Base-by-base conservation (phyloP, 2,329 filamentous ascomycete species). In the Exophiala dermatitidis region DNA sequence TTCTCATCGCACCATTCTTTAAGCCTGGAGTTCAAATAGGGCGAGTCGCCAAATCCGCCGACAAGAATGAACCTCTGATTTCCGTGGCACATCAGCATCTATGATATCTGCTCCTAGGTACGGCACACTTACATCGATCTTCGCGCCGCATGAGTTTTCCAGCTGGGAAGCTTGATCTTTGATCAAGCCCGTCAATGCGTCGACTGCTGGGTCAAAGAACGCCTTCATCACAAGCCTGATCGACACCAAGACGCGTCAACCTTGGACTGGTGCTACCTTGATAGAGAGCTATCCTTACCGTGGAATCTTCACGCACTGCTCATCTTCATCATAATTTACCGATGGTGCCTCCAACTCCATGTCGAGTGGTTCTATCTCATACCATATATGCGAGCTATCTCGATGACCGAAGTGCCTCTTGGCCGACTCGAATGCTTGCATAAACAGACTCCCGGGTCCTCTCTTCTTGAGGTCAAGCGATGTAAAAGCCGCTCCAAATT, bases 361-460 rank as follows among this genome's bases (percentile, higher is more conserved):
- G 19, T 19, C 19, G 19, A 19, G 19, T 19, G 19, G 19, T 19
- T 19, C 19, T 19, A 19, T 19, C 19, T 19, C 19, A 19, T 19
- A 19, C 19, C 19, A 19, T 19, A 19, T 19, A 19, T 19, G 19
- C 19, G 19, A 19, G 19, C 19, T 19, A 19, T 19, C 29, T 46
- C 40, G 36, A 7, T 48, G 45, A 7, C 38, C 63, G 50, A 70
- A 71, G 31, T 64, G 58, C 6, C 58, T 53, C 43, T 71, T 71
- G 38, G 61, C 26, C 0, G 53, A 41, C 43, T 71, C 68, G 37
- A 70, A 71, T 2, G 60, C 54, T 12, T 62, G 62, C 68, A 71
- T 71, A 40, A 71, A 67, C 4, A 53, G 30, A 40, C 65, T 68
- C 8, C 67, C 67, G 1, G 65, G 60, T 1, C 64, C 63, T 12